Conservation (phyloP, 306 rosid species). For the Cucumis cinereus region DNA sequence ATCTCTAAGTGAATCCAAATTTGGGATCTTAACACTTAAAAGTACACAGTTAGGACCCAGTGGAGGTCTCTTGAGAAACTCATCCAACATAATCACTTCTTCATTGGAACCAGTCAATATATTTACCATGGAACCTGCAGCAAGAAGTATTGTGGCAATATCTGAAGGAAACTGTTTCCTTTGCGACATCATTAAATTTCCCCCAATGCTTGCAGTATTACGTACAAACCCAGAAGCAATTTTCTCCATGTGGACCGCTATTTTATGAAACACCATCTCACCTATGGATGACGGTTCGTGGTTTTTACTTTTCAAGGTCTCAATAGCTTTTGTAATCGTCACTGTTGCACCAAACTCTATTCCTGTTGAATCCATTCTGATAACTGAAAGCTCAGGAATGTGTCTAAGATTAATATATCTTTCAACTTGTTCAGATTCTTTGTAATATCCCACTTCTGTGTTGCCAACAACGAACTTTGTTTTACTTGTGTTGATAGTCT, state of each 20-base stretch:
- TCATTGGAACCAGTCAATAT: conserved; percentile 30
- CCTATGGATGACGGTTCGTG: conserved; percentile 19
- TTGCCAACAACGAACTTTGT: conserved; percentile 57
- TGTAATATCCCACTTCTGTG: conserved; percentile 72
- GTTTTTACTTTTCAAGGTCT: conserved; percentile 24
- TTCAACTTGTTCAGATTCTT: conserved; percentile 38
- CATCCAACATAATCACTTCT: conserved; percentile 52
- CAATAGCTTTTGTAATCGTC: conserved; percentile 55
- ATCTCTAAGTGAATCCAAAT: conserved; percentile 15
- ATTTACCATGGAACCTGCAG: conserved; percentile 50
- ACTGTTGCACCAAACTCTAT: conserved; percentile 62
- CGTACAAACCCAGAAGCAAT: conserved; percentile 55
- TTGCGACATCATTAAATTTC: conserved; percentile 90
- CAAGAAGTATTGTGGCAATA: conserved; percentile 66
- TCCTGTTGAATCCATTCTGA: conserved; percentile 42
- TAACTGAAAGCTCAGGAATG: conserved; percentile 42
- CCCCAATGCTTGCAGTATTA: conserved; percentile 72
- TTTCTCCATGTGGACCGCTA: conserved; percentile 65
- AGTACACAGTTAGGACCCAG: conserved; percentile 39
- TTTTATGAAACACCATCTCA: conserved; percentile 27
- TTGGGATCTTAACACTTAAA: conserved; percentile 55
- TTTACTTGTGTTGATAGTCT: conserved; percentile 5
- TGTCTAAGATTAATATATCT: conserved; percentile 41
- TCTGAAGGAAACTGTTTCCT: conserved; percentile 76
- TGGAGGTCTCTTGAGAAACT: conserved; percentile 59